Evolutionary conservation across 768 basidiomycete genomes (phyloP).

Genomic region (Gelatoporia subvermispora): DNA sequence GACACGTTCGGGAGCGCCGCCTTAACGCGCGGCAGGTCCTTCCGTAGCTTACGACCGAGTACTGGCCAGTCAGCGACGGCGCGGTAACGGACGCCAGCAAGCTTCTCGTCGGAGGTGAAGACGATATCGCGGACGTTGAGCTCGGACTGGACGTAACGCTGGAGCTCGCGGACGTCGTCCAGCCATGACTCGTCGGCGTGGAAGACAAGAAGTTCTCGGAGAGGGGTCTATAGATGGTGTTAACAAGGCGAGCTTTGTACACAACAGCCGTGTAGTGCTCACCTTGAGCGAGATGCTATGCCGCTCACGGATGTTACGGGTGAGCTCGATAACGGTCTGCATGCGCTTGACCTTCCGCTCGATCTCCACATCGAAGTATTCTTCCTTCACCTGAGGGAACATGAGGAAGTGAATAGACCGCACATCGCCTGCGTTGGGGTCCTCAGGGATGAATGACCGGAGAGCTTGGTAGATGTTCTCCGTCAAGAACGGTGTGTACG

Average conservation of each 20-base stretch:
- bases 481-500: conserved; percentile 96
- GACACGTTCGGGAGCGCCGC: conserved; percentile 76
- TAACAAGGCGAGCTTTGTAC: not conserved
- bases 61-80: conserved; percentile 95
- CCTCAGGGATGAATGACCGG: conserved; percentile 76
- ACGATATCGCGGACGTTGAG: conserved; percentile 89
- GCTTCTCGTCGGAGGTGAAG: conserved; percentile 83
- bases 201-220: conserved; percentile 92
- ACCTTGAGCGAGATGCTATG: conserved; percentile 89
- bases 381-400: conserved; percentile 90
- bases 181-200: conserved; percentile 83
- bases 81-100: conserved; percentile 85
- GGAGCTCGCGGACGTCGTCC: conserved; percentile 77
- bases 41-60: conserved; percentile 89
- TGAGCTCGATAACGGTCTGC: conserved; percentile 92
- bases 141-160: conserved; percentile 88
- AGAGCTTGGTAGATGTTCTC: conserved; percentile 95
- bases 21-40: conserved; percentile 86
- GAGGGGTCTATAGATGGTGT: conserved; percentile 58
- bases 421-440: conserved; percentile 65
- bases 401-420: conserved; percentile 94
- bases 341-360: conserved; percentile 93
- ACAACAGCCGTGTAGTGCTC: conserved; percentile 7
- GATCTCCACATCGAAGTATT: conserved; percentile 91
- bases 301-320: conserved; percentile 82